phyloP scores from a whole-genome alignment of 208 protist genomes.

The Spongospora subterranea region DNA sequence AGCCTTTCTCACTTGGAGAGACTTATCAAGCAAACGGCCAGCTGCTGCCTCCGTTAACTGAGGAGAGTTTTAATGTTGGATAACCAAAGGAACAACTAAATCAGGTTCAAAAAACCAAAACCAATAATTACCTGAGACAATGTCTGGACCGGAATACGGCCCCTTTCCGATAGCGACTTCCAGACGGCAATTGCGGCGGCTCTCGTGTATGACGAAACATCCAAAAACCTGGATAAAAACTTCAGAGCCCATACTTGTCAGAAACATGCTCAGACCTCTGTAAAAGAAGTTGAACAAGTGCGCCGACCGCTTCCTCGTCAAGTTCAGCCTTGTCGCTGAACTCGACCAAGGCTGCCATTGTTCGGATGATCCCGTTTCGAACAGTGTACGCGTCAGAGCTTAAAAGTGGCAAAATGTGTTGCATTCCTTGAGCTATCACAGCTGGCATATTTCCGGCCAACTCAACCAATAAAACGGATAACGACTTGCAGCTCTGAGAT shows the following conservation, averaged over 20 bases:
- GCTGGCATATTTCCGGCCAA: not conserved
- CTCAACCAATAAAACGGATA: not conserved
- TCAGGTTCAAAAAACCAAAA: not conserved
- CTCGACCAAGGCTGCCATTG: not conserved
- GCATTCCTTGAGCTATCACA: not conserved
- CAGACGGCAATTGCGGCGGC: not conserved
- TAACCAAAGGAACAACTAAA: not conserved
- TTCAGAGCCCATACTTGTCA: not conserved
- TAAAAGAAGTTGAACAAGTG: not conserved
- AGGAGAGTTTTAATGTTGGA: not conserved
- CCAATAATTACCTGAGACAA: not conserved
- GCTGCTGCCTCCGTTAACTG: not conserved
- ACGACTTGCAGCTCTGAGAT: constrained; percentile 29
- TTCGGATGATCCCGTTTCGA: not conserved
- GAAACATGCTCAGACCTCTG: not conserved
- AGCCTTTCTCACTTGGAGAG: not conserved
- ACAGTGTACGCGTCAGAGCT: not conserved
- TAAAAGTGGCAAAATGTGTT: not conserved
- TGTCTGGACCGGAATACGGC: not conserved
- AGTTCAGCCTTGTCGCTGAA: not conserved
- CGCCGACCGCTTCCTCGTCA: not conserved
- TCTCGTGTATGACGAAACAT: constrained; percentile 11
- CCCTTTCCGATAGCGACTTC: not conserved
- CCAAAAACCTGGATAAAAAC: not conserved
- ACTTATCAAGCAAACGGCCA: constrained; percentile 34